These are phyloP conservation scores for Neurospora crassa DNA, from an alignment of 2,329 filamentous ascomycete genomes.

Conservation along the genomic window DNA sequence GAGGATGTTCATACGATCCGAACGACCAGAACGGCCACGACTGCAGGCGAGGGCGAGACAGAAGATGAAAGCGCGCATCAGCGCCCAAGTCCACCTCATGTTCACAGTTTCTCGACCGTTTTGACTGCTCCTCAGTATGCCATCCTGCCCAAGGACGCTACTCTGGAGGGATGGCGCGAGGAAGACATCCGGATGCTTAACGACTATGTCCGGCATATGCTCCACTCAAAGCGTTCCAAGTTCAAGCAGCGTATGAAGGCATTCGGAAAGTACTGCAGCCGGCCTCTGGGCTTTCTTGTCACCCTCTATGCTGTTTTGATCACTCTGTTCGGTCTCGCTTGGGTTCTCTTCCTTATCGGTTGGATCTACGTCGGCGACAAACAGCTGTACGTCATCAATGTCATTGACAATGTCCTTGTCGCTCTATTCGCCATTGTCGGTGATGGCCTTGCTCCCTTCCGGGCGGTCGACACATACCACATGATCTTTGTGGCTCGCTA, in stretches of 20 bases:
- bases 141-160: constrained; percentile 65
- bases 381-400: constrained; percentile 59
- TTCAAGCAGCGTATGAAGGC: constrained; percentile 74
- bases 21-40: constrained; percentile 4
- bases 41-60: background rate
- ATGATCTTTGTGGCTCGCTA: constrained; percentile 77
- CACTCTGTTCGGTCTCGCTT: constrained; percentile 74
- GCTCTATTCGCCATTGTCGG: constrained; percentile 63
- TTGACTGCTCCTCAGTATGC: constrained; percentile 66
- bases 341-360: constrained; percentile 85
- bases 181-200: constrained; percentile 70
- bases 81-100: constrained; percentile 16
- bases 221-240: constrained; percentile 70
- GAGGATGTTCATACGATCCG: constrained; percentile 13
- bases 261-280: constrained; percentile 68
- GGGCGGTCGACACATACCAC: constrained; percentile 75
- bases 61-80: constrained; percentile 13
- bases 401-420: constrained; percentile 63
- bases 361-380: constrained; percentile 75
- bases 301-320: constrained; percentile 77
- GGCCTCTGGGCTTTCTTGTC: constrained; percentile 72
- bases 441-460: constrained; percentile 64
- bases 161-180: constrained; percentile 63
- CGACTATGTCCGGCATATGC: constrained; percentile 78
- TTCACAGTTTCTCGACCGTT: constrained; percentile 54